A percentile compares a stretch with the other conserved stretches of the same genome.
Conservation (phyloP, 2,329 filamentous ascomycete genomes). For the Fusarium sp. region DNA sequence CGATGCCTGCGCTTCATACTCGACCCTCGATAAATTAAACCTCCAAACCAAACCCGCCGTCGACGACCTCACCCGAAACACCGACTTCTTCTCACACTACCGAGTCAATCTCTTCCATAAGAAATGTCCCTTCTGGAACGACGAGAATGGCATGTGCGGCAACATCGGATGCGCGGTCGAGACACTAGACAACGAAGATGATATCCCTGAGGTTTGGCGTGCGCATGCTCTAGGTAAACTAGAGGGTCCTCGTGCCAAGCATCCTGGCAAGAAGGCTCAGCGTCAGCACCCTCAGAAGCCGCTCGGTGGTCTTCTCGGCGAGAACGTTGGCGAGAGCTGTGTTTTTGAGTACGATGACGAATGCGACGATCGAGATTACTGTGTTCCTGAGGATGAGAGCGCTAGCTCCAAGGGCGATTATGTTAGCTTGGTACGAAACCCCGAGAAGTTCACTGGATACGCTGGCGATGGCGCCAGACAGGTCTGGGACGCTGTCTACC, state of each 20-base stretch:
- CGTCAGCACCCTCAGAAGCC: conserved; percentile 77
- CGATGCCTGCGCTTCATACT: conserved; percentile 94
- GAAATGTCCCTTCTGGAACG: conserved; percentile 94
- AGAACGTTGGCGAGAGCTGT: conserved; percentile 91
- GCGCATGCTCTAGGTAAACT: conserved; percentile 92
- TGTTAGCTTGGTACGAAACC: conserved; percentile 92
- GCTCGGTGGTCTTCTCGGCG: conserved; percentile 83
- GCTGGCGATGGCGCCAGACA: conserved; percentile 84
- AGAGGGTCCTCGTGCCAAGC: conserved; percentile 88
- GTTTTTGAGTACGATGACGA: conserved; percentile 98
- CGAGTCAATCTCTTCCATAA: conserved; percentile 94
- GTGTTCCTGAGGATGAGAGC: conserved; percentile 93
- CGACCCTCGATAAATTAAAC: conserved; percentile 88
- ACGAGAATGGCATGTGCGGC: conserved; percentile 92
- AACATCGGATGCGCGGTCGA: conserved; percentile 97
- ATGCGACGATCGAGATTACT: conserved; percentile 96
- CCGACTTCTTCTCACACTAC: conserved; percentile 99
- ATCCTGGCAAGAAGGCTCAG: conserved; percentile 82
- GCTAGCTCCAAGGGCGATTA: conserved; percentile 91
- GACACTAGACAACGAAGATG: conserved; percentile 93
- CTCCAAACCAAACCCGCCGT: conserved; percentile 78
- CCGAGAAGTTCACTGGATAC: conserved; percentile 96
- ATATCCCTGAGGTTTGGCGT: conserved; percentile 91
- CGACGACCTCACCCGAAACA: conserved; percentile 82
- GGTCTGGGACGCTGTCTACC: conserved; percentile 96